Evolutionary conservation across 139 green algal species (phyloP).

Genomic region (Mychonastes homosphaera): DNA sequence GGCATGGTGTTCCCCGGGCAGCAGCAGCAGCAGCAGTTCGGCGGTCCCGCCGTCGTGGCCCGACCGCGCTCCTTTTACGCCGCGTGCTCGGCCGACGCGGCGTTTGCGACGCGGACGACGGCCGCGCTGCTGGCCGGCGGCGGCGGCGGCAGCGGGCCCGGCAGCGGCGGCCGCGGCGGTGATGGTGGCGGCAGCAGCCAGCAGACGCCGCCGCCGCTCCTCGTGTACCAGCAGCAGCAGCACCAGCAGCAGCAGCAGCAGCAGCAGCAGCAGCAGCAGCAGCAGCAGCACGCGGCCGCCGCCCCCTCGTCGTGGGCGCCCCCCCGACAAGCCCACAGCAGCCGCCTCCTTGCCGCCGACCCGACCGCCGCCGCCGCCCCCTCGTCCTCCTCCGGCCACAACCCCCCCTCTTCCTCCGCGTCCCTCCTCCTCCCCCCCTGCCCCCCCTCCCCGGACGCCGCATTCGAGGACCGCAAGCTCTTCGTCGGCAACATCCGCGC

Average conservation of each 20-base stretch:
- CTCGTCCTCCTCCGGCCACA: too few relatives aligned
- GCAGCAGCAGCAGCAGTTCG: not conserved
- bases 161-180: not conserved
- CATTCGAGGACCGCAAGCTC: too few relatives aligned
- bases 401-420: too few relatives aligned
- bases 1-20: conserved; percentile 1
- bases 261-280: conserved; percentile 4
- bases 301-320: not conserved
- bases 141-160: too few relatives aligned
- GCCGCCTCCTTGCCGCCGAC: too few relatives aligned
- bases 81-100: not conserved
- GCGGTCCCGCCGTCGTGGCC: too few relatives aligned
- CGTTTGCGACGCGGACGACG: not conserved
- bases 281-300: not conserved
- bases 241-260: conserved; percentile 13
- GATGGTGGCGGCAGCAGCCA: not conserved
- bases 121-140: not conserved
- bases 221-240: not conserved
- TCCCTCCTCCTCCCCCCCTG: too few relatives aligned
- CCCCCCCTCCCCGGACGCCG: too few relatives aligned
- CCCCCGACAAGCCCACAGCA: too few relatives aligned
- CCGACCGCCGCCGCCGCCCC: too few relatives aligned
- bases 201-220: not conserved
- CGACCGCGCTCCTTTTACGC: not conserved
- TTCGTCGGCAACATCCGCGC: conserved; percentile 24